Conservation (phyloP, 106 monocot species). For the Dioscorea zingiberensis region DNA sequence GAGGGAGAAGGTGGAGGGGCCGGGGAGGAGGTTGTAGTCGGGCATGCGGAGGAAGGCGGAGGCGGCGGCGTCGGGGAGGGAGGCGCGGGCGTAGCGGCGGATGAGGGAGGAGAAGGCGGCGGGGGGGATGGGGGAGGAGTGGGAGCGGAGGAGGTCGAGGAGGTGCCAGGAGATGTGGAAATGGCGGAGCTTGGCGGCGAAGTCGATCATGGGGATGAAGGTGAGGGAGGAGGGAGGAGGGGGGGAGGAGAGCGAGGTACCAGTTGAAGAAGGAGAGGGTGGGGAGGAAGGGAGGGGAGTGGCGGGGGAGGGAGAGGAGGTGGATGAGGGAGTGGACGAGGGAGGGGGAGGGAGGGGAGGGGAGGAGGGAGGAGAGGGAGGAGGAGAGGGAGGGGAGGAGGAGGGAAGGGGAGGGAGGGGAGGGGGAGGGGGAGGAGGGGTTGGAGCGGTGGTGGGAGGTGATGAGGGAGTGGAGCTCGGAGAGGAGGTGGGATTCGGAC, state of each 20-base stretch:
- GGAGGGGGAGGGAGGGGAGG: slow-evolving; percentile 24
- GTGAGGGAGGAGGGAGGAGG: slow-evolving; percentile 5
- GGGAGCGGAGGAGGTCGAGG: slow-evolving; percentile 53
- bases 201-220: slow-evolving; percentile 60
- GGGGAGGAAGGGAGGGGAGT: slow-evolving; percentile 50
- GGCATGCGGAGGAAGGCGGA: slow-evolving; percentile 60
- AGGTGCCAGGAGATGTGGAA: slow-evolving; percentile 69
- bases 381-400: slow-evolving; percentile 12
- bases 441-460: slow-evolving; percentile 35
- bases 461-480: slow-evolving; percentile 30
- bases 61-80: slow-evolving; percentile 47
- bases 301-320: slow-evolving; percentile 41
- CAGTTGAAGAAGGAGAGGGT: slow-evolving; percentile 67
- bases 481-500: slow-evolving; percentile 29
- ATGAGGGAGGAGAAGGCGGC: slow-evolving; percentile 50
- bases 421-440: slow-evolving; percentile 33
- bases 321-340: slow-evolving; percentile 42
- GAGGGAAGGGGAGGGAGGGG: slow-evolving; percentile 26
- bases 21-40: slow-evolving; percentile 50
- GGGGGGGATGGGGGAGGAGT: slow-evolving; percentile 25
- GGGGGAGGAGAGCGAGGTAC: slow-evolving; percentile 24
- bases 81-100: slow-evolving; percentile 73
- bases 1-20: slow-evolving; percentile 42
- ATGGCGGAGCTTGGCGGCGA: slow-evolving; percentile 70
- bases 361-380: slow-evolving; percentile 8